Percentiles rank a stretch among this genome's conserved stretches.
Conservation (phyloP, 2,329 filamentous ascomycete genomes). For the Cordyceps farinosa region DNA sequence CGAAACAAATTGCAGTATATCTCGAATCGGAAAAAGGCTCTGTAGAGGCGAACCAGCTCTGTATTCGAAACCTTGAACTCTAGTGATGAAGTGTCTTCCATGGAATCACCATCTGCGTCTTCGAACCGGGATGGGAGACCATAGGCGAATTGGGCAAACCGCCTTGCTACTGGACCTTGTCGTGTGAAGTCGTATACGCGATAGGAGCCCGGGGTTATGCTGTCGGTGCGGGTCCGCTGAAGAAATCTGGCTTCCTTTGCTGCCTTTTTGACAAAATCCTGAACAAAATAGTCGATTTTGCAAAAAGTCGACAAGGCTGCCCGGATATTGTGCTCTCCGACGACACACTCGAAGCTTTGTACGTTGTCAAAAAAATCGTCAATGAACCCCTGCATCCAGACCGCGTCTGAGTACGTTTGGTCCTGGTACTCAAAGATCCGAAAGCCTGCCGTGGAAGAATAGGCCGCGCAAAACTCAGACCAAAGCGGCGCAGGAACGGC, state of each 20-base stretch:
- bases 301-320: neutral
- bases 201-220: neutral
- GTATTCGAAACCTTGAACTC: neutral
- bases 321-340: neutral
- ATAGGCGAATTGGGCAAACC: too few species aligned
- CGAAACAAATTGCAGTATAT: neutral
- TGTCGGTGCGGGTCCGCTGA: neutral
- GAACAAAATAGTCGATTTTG: neutral
- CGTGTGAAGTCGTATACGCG: neutral
- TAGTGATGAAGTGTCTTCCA: neutral
- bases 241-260: neutral
- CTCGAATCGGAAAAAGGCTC: neutral
- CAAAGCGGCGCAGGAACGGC: neutral
- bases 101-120: too few species aligned
- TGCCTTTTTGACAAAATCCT: neutral
- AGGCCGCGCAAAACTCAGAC: neutral
- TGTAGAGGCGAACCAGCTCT: neutral
- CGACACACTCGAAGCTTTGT: neutral
- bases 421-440: neutral
- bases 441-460: neutral
- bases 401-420: too few species aligned
- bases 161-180: neutral
- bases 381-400: neutral
- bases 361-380: neutral
- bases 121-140: too few species aligned